A percentile compares a stretch with the other conserved stretches of the same genome.
Evolutionary conservation across 2,329 filamentous ascomycete species (phyloP).

Genomic region (Aspergillus luchuensis): DNA sequence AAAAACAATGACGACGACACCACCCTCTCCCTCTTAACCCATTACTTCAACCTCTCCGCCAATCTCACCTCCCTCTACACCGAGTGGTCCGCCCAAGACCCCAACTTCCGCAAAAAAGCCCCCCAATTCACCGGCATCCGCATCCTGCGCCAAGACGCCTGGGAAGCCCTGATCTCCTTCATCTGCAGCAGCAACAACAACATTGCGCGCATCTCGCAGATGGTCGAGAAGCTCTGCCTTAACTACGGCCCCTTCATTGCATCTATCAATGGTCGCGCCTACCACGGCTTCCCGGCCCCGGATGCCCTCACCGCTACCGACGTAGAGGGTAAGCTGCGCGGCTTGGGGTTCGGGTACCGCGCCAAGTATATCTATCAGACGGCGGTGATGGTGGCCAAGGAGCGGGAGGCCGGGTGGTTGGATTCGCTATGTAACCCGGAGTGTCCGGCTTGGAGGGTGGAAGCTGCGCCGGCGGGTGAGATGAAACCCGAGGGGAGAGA

Average conservation of each 20-base stretch:
- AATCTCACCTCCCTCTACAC: slow-evolving; percentile 76
- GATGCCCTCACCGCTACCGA: slow-evolving; percentile 68
- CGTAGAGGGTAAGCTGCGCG: slow-evolving; percentile 79
- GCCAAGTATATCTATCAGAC: slow-evolving; percentile 91
- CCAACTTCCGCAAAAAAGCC: slow-evolving; percentile 86
- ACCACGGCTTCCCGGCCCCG: slow-evolving; percentile 85
- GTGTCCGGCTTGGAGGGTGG: slow-evolving; percentile 60
- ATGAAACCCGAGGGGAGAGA: slow-evolving; percentile 56
- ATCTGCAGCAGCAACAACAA: slow-evolving; percentile 99
- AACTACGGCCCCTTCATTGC: slow-evolving; percentile 81
- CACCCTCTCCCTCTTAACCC: slow-evolving; percentile 70
- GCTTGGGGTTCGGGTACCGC: slow-evolving; percentile 89
- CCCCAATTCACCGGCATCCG: slow-evolving; percentile 86
- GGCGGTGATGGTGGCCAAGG: slow-evolving; percentile 69
- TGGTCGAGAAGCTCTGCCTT: slow-evolving; percentile 89
- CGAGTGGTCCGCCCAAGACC: slow-evolving; percentile 81
- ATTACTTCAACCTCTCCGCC: slow-evolving; percentile 86
- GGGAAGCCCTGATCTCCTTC: slow-evolving; percentile 91
- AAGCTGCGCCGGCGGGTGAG: slow-evolving; percentile 48
- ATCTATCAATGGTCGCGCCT: slow-evolving; percentile 67
- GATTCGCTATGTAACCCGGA: slow-evolving; percentile 76
- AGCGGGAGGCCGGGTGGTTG: slow-evolving; percentile 74
- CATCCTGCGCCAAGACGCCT: slow-evolving; percentile 90
- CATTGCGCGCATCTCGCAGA: slow-evolving; percentile 89
- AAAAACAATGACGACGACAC: slow-evolving; percentile 49